phyloP scores from a whole-genome alignment of 164 flowering plant species.

The Piper betle region DNA sequence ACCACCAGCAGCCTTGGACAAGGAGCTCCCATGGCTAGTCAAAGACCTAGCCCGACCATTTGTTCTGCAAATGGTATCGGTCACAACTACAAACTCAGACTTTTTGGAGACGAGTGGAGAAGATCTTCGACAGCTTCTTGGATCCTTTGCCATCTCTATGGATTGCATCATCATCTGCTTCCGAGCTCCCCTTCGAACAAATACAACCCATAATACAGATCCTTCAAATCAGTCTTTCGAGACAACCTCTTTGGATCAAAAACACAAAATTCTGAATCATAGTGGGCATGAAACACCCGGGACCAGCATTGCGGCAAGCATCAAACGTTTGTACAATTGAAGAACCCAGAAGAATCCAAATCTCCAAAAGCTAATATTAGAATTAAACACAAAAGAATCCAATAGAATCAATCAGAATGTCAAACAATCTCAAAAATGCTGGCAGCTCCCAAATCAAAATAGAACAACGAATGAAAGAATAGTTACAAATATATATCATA shows the following conservation, averaged over 20 bases:
- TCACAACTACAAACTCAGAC: conserved; percentile 26
- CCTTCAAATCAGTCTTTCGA: conserved; percentile 2
- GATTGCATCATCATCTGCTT: conserved; percentile 11
- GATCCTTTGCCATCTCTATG: conserved; percentile 19
- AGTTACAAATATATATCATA: too few relatives aligned
- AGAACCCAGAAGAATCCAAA: neutral
- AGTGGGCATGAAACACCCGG: neutral
- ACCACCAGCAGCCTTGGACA: conserved; percentile 7
- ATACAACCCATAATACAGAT: conserved; percentile 84
- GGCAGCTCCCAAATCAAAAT: too few relatives aligned
- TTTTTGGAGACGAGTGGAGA: conserved; percentile 32
- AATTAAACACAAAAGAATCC: neutral
- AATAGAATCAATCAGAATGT: neutral
- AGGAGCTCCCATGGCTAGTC: conserved; percentile 9
- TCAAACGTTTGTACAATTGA: neutral
- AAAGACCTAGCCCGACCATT: conserved; percentile 8
- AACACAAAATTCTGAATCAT: conserved; percentile 10
- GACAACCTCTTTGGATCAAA: conserved; percentile 4
- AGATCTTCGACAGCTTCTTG: conserved; percentile 19
- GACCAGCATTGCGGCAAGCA: neutral
- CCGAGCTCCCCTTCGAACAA: conserved; percentile 49
- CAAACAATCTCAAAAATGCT: too few relatives aligned
- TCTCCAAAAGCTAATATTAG: neutral
- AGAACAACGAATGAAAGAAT: too few relatives aligned
- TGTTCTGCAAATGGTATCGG: conserved; percentile 11